A percentile compares a stretch with the other conserved stretches of the same genome.
These are phyloP conservation scores for Rhynchospora pubera DNA, from an alignment of 176 grass and related monocot species.

Conservation along the genomic window DNA sequence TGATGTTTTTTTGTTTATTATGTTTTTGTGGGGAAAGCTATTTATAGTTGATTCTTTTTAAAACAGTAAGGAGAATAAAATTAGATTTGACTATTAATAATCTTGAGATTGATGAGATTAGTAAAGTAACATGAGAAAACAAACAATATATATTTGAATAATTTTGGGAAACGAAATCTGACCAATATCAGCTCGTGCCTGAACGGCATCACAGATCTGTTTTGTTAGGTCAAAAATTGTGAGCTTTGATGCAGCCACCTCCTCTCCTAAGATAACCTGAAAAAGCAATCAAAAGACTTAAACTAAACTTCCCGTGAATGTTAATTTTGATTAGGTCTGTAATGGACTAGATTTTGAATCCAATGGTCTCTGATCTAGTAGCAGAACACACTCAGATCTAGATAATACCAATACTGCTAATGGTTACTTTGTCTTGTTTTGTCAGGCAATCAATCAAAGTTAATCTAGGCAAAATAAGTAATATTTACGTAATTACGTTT, in stretches of 20 bases:
- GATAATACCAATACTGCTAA: neutral
- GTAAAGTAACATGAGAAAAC: neutral
- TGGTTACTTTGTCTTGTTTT: neutral
- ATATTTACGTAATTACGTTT: neutral
- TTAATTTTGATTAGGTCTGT: neutral
- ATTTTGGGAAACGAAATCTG: neutral
- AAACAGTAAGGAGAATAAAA: neutral
- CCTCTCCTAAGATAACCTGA: conserved; percentile 95
- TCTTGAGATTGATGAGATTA: neutral
- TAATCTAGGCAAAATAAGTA: neutral
- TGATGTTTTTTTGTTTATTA: neutral
- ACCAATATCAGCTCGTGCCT: conserved; percentile 82
- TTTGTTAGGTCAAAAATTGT: conserved; percentile 97
- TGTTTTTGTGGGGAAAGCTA: neutral
- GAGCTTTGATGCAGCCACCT: conserved; percentile 90
- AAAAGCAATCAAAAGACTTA: conserved; percentile 10
- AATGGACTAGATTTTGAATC: neutral
- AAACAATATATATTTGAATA: conserved; percentile 5
- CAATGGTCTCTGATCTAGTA: neutral
- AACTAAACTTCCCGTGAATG: neutral
- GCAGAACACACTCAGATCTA: neutral
- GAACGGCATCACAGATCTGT: conserved; percentile 94
- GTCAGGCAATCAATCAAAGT: neutral
- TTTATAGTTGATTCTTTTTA: conserved; percentile 4
- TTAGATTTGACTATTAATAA: neutral